phyloP scores from a whole-genome alignment of 345 rosid genomes.

The Moringa oleifera region DNA sequence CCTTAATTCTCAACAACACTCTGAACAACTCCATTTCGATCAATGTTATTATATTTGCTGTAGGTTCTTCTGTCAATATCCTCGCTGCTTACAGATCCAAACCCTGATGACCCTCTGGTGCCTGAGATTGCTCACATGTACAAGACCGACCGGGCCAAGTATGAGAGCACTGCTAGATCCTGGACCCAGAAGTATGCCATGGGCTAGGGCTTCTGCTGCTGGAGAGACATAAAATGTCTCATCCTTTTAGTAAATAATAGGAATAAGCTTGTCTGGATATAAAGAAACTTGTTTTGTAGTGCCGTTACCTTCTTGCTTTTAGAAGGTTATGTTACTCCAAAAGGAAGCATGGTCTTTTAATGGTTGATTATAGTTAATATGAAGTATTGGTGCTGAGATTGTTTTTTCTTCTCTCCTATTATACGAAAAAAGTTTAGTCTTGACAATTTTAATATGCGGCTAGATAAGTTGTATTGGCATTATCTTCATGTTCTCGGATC shows the following conservation, averaged over 20 bases:
- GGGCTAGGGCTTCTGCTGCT: constrained; percentile 26
- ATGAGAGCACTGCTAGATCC: constrained; percentile 56
- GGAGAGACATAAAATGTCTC: neutral
- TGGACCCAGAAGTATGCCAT: constrained; percentile 76
- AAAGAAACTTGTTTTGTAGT: constrained; percentile 3
- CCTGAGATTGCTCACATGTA: constrained; percentile 68
- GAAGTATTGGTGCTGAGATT: neutral
- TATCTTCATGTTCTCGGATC: no score
- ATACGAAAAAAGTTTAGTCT: no score
- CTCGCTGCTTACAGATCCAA: constrained; percentile 64
- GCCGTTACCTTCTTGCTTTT: neutral
- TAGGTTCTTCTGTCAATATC: constrained; percentile 72
- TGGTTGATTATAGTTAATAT: neutral
- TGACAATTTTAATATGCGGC: no score
- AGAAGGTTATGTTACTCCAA: neutral
- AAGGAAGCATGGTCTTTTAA: no score
- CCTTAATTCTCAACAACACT: no score
- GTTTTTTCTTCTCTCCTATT: neutral
- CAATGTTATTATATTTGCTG: neutral
- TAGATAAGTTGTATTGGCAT: no score
- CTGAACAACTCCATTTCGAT: no score
- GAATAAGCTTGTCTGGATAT: constrained; percentile 21
- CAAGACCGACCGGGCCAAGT: constrained; percentile 61
- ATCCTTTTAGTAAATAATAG: constrained; percentile 24
- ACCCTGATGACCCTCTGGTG: constrained; percentile 71